Base-by-base conservation (phyloP, 768 basidiomycete genomes). In the Sarcodon sp. region DNA sequence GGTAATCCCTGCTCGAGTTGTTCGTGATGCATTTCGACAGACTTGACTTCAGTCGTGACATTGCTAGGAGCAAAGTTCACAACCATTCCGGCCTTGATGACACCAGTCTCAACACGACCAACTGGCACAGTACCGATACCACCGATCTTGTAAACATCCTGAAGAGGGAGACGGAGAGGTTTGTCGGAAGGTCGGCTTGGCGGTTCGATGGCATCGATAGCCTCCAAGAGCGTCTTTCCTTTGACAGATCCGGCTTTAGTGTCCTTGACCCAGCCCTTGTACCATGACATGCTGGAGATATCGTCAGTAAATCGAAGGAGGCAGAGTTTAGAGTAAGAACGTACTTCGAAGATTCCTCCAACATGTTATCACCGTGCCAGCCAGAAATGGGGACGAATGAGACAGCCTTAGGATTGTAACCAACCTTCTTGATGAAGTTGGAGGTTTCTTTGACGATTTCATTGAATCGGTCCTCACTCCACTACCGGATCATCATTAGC, bases 121-220 rank as follows among this genome's bases (percentile, higher is more conserved):
- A 99, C 96, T 67, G 96, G 96, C 63, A 99, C 96, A 61, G 96
- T 99, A 58, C 96, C 96, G 58, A 99, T 99, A 90, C 96, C 96
- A 73, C 96, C 96, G 62, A 99, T 99, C 80, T 99, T 99, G 90
- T 99, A 98, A 64, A 99, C 96, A 80, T 99, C 96, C 82, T 99
- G 94, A 68, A 96, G 91, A 61, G 94, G 92, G 58, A 99, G 93
- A 72, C 96, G 93, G 75, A 99, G 96, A 59, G 96, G 94, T 79
- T 97, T 98, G 77, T 99, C 96, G 66, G 87, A 84, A 54, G 96
- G 96, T 69, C 96, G 90, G 57, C 73, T 68, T 54, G 96, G 96
- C 63, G 96, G 92, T 64, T 99, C 96, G 63, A 99, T 99, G 68
- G 93, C 92, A 62, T 99, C 96, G 60, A 99, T 98, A 66, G 96